phyloP scores from a whole-genome alignment of 75 land plant genomes.

The Pseudotsuga menziesii region DNA sequence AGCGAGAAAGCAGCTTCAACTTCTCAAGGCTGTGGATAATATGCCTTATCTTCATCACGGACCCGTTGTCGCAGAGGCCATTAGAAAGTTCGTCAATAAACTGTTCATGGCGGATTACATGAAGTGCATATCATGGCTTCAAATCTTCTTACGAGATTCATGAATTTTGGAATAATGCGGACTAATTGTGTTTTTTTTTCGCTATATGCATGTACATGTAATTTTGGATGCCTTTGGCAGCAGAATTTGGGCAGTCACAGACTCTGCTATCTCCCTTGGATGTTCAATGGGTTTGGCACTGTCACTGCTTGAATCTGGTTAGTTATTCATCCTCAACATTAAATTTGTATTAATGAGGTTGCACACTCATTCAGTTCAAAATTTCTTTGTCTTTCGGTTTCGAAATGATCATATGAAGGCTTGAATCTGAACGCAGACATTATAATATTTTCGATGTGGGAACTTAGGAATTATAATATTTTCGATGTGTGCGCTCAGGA shows the following conservation, averaged over 20 bases:
- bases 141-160: background rate
- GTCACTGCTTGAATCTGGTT: constrained; percentile 82
- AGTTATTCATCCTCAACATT: background rate
- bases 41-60: constrained; percentile 34
- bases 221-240: constrained; percentile 85
- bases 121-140: too few relatives aligned
- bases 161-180: background rate
- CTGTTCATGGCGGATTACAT: background rate
- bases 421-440: too few relatives aligned
- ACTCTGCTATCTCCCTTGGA: constrained; percentile 68
- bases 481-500: constrained; percentile 25
- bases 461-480: too few relatives aligned
- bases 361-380: too few relatives aligned
- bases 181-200: background rate
- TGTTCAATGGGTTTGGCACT: constrained; percentile 90
- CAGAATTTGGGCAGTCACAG: constrained; percentile 31
- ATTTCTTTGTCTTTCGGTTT: too few relatives aligned
- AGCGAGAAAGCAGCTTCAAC: constrained; percentile 33
- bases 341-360: background rate
- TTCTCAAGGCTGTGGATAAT: constrained; percentile 29
- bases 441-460: too few relatives aligned
- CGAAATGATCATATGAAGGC: too few relatives aligned
- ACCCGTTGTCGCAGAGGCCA: constrained; percentile 24
- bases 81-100: constrained; percentile 26
- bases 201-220: constrained; percentile 54